Percentiles rank a stretch among this genome's conserved stretches.
Evolutionary conservation across 2,329 filamentous ascomycete genomes (phyloP).

Genomic region (Fusarium denticulatum): DNA sequence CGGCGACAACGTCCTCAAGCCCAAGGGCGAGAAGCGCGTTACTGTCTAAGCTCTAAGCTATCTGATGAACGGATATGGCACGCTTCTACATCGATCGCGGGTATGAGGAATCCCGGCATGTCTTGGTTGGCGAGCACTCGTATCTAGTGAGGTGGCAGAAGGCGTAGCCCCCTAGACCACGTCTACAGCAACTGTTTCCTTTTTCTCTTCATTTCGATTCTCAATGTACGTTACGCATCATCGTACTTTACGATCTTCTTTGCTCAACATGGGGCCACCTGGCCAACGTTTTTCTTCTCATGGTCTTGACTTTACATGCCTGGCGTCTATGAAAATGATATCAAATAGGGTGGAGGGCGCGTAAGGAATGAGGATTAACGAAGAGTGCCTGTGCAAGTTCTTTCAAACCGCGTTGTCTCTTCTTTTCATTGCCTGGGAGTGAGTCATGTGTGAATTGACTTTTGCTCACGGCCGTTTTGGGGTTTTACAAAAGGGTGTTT

Average conservation of each 20-base stretch:
- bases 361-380: conserved; percentile 29
- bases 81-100: conserved; percentile 13
- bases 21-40: conserved; percentile 44
- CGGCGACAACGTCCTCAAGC: conserved; percentile 58
- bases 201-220: conserved; percentile 46
- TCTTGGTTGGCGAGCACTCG: conserved; percentile 27
- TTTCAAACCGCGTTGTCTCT: conserved; percentile 30
- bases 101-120: conserved; percentile 10
- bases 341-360: conserved; percentile 38
- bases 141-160: conserved; percentile 23
- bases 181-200: conserved; percentile 31
- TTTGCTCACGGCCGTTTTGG: conserved; percentile 26
- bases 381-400: conserved; percentile 26
- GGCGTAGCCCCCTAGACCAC: conserved; percentile 22
- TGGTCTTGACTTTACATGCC: conserved; percentile 35
- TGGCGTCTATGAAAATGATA: conserved; percentile 41
- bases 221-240: conserved; percentile 50
- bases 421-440: conserved; percentile 37
- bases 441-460: neutral
- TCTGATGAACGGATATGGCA: conserved; percentile 21
- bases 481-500: conserved; percentile 37
- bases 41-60: conserved; percentile 40
- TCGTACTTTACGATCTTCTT: conserved; percentile 49
- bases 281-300: conserved; percentile 35
- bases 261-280: conserved; percentile 37